phyloP scores from a whole-genome alignment of 495 filamentous ascomycete species.

The Xylaria cubensis region DNA sequence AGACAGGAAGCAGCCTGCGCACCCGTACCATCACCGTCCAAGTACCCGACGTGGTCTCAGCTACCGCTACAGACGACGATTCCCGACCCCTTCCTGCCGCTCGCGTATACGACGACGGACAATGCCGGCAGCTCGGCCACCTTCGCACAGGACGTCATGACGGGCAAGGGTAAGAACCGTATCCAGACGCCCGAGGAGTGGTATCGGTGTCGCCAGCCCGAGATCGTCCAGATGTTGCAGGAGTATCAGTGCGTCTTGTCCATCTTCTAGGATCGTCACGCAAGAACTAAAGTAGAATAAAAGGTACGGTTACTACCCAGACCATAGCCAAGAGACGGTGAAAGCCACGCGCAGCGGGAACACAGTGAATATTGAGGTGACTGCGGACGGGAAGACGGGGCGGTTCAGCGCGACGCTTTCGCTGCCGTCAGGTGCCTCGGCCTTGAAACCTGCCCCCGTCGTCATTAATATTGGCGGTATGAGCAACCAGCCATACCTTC shows the following conservation, averaged over 20 bases:
- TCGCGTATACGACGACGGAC: constrained; percentile 51
- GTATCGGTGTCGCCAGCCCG: constrained; percentile 59
- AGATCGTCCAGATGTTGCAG: constrained; percentile 59
- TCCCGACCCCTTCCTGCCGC: constrained; percentile 58
- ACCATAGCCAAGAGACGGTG: constrained; percentile 57
- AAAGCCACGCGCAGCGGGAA: constrained; percentile 57
- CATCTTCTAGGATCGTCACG: not conserved
- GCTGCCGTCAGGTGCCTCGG: constrained; percentile 41
- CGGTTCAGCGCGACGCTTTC: constrained; percentile 53
- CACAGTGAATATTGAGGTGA: constrained; percentile 54
- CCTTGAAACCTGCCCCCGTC: constrained; percentile 50
- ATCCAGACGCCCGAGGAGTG: constrained; percentile 56
- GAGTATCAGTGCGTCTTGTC: constrained; percentile 53
- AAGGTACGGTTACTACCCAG: constrained; percentile 62
- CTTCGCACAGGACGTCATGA: constrained; percentile 48
- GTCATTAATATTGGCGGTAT: constrained; percentile 64
- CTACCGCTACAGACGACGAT: constrained; percentile 51
- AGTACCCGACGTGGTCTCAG: constrained; percentile 48
- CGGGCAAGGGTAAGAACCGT: constrained; percentile 49
- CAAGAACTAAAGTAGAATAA: too few relatives aligned
- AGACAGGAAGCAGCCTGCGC: constrained; percentile 38
- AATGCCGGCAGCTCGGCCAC: constrained; percentile 40
- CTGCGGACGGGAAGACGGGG: constrained; percentile 53
- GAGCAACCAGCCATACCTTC: constrained; percentile 57
- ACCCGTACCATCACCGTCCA: constrained; percentile 44